These are phyloP conservation scores for Nicotiana tabacum DNA, from an alignment of 257 asterid species.

Conservation along the genomic window DNA sequence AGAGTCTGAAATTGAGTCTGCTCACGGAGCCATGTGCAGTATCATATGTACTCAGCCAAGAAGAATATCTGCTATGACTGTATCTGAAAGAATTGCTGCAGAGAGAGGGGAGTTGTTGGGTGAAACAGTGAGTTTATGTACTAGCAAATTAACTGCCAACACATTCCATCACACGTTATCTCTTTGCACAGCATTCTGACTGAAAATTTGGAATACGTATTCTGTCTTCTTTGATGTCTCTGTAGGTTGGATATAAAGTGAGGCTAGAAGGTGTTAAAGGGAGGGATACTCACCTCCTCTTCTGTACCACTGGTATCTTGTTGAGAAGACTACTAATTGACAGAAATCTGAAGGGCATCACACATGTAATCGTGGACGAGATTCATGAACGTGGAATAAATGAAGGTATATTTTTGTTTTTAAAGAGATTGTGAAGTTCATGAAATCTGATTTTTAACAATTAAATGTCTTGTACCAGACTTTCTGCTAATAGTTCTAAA, in stretches of 20 bases:
- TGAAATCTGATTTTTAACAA: constrained; percentile 22
- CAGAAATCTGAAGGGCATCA: constrained; percentile 75
- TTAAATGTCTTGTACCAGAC: constrained; percentile 50
- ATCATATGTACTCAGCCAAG: constrained; percentile 93
- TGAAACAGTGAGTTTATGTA: constrained; percentile 62
- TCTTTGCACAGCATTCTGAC: neutral
- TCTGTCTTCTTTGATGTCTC: constrained; percentile 17
- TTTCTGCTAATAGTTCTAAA: constrained; percentile 84
- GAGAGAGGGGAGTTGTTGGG: constrained; percentile 97
- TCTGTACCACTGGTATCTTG: constrained; percentile 97
- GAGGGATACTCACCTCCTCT: constrained; percentile 90
- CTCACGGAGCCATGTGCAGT: constrained; percentile 72
- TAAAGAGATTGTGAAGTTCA: constrained; percentile 3
- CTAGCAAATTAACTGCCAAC: neutral
- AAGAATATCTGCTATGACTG: constrained; percentile 89
- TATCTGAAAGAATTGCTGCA: constrained; percentile 86
- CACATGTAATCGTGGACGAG: constrained; percentile 92
- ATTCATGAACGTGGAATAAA: constrained; percentile 98
- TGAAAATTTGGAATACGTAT: neutral
- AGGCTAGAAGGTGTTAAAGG: constrained; percentile 94
- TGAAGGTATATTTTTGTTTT: constrained; percentile 56
- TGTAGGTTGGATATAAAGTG: constrained; percentile 92
- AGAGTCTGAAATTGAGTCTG: constrained; percentile 69
- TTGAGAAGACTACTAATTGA: constrained; percentile 79
- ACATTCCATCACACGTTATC: neutral